phyloP scores from a whole-genome alignment of 306 rosid genomes.

The Trifolium repens region DNA sequence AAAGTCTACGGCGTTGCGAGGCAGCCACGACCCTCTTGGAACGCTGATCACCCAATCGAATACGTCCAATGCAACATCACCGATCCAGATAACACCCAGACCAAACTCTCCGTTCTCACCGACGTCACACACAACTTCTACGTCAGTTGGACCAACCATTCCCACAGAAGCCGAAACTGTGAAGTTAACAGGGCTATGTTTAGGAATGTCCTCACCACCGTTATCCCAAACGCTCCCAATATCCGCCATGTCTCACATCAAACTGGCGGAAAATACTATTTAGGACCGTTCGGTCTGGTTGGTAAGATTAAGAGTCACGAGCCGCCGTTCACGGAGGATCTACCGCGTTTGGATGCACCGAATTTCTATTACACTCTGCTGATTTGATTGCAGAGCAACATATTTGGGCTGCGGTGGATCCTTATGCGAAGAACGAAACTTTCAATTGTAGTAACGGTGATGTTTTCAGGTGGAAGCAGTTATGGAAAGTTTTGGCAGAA shows the following conservation, averaged over 20 bases:
- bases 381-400: too few relatives aligned
- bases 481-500: constrained; percentile 75
- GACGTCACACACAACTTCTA: constrained; percentile 81
- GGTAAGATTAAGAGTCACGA: constrained; percentile 53
- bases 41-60: constrained; percentile 67
- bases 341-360: constrained; percentile 59
- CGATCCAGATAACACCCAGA: constrained; percentile 53
- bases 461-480: constrained; percentile 68
- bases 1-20: constrained; percentile 83
- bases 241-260: constrained; percentile 77
- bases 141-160: constrained; percentile 59
- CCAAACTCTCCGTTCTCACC: constrained; percentile 62
- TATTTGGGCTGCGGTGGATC: constrained; percentile 81
- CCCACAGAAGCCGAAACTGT: constrained; percentile 61
- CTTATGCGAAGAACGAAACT: constrained; percentile 62
- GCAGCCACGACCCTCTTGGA: constrained; percentile 72
- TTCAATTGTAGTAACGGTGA: constrained; percentile 72
- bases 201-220: constrained; percentile 54
- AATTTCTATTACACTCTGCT: constrained; percentile 71
- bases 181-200: constrained; percentile 65
- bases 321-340: constrained; percentile 70
- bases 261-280: constrained; percentile 66
- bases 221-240: constrained; percentile 65
- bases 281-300: constrained; percentile 53
- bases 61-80: constrained; percentile 75